phyloP scores from a whole-genome alignment of 2,329 filamentous ascomycete species.

The Dothiorella sarmentorum region DNA sequence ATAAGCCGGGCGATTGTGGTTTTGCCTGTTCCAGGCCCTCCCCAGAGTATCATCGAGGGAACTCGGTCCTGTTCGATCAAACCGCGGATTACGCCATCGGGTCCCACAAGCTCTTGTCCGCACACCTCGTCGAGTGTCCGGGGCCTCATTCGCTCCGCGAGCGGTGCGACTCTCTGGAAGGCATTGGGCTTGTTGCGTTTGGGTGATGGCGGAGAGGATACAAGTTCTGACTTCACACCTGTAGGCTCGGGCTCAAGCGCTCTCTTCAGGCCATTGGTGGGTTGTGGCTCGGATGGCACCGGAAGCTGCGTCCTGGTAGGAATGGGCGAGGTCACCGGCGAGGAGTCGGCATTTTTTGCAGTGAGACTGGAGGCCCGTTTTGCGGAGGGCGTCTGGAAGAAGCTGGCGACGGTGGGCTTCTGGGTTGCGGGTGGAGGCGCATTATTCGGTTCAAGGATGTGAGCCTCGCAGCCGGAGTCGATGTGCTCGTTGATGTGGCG shows the following conservation, averaged over 20 bases:
- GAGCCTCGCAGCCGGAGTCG: slow-evolving; percentile 73
- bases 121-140: slow-evolving; percentile 77
- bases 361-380: slow-evolving; percentile 33
- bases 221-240: slow-evolving; percentile 22
- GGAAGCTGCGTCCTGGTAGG: slow-evolving; percentile 6
- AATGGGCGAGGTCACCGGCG: slow-evolving; percentile 23
- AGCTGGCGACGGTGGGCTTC: slow-evolving; percentile 46
- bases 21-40: slow-evolving; percentile 75
- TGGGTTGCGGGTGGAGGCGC: slow-evolving; percentile 30
- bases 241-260: not conserved
- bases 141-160: slow-evolving; percentile 93
- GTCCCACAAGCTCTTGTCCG: slow-evolving; percentile 88
- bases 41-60: slow-evolving; percentile 95
- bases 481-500: slow-evolving; percentile 84
- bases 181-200: slow-evolving; percentile 59
- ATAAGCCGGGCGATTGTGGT: slow-evolving; percentile 92
- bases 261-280: not conserved
- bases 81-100: slow-evolving; percentile 75
- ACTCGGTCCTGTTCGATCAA: slow-evolving; percentile 83
- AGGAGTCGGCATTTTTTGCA: slow-evolving; percentile 24
- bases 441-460: slow-evolving; percentile 55
- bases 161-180: slow-evolving; percentile 68
- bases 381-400: slow-evolving; percentile 54
- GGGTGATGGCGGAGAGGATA: slow-evolving; percentile 39
- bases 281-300: not conserved